Evolutionary conservation across 495 filamentous ascomycete genomes (phyloP).

Genomic region (Penicillium manginii): DNA sequence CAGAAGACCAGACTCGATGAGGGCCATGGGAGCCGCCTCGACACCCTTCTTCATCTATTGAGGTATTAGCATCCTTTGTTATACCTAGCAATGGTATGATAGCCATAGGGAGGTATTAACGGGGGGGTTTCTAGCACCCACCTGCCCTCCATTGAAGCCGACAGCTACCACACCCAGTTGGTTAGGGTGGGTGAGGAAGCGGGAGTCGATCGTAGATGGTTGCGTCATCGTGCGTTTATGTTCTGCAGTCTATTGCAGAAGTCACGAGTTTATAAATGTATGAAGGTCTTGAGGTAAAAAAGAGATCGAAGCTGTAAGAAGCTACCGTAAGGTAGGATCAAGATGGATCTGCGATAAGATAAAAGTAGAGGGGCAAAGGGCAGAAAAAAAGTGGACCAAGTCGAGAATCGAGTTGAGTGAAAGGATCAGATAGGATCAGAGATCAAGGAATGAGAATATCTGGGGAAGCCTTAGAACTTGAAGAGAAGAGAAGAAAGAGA

Average conservation of each 20-base stretch:
- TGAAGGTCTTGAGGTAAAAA: not conserved
- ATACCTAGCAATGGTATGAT: too few relatives aligned
- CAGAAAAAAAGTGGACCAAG: slow-evolving; percentile 21
- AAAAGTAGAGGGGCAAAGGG: slow-evolving; percentile 17
- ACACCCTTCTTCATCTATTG: slow-evolving; percentile 85
- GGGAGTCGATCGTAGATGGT: slow-evolving; percentile 75
- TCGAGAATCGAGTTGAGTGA: slow-evolving; percentile 8
- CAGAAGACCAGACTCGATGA: slow-evolving; percentile 88
- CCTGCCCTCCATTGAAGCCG: slow-evolving; percentile 96
- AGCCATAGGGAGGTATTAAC: too few relatives aligned
- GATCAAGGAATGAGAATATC: not conserved
- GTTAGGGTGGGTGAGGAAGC: slow-evolving; percentile 76
- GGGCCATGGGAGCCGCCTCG: slow-evolving; percentile 87
- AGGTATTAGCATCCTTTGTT: slow-evolving; percentile 12
- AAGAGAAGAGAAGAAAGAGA: slow-evolving; percentile 12
- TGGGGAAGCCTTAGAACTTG: too few relatives aligned
- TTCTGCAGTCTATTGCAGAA: slow-evolving; percentile 2
- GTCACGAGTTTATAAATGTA: not conserved
- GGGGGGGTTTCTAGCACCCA: too few relatives aligned
- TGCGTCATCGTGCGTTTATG: slow-evolving; percentile 53
- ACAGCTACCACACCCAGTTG: slow-evolving; percentile 93
- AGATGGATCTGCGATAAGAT: slow-evolving; percentile 34
- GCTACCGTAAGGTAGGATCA: too few relatives aligned
- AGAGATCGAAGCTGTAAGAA: slow-evolving; percentile 14
- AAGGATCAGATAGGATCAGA: not conserved